Base-by-base conservation (phyloP, 371 early-diverging fungal species). In the Aphelidium insulamus region DNA sequence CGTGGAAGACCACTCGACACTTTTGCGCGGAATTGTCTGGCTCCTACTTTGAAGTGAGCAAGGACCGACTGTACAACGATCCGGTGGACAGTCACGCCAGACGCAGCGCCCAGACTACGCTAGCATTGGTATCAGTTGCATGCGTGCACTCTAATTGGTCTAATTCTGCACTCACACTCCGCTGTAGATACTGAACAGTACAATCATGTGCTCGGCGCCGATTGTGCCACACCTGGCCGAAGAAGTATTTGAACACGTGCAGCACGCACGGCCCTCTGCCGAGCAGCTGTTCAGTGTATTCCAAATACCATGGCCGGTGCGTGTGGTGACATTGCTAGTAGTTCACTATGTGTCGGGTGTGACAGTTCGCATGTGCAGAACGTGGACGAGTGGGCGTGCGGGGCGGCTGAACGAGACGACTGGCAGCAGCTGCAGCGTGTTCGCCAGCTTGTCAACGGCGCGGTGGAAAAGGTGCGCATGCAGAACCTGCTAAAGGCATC, bases 1-100 rank as follows among this genome's bases (percentile, higher is more conserved):
- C n/a, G n/a, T n/a, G n/a, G n/a, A n/a, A n/a, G n/a, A n/a, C n/a
- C n/a, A n/a, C n/a, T n/a, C n/a, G n/a, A n/a, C n/a, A n/a, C n/a
- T n/a, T n/a, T n/a, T n/a, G n/a, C 38, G 57, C 55, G 2, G 46
- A 56, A 2, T 52, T 81, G 4, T 83, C 85, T 1, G 64, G 78
- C 0, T 72, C 77, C 33, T 84, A 84, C 46, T 70, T 83, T 54
- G 84, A 83, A 35, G 52, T 69, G 5, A 57, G 74, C 48, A 84
- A 84, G 55, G 84, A 84, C 41, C 57, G 77, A 28, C 50, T 84
- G 7, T 84, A 84, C 30, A 69, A 72, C 16, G 67, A 72, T 24
- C 22, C 43, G 14, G 33, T 33, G 14, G 37, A 43, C 2, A 53
- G 55, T 14, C 21, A 33, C 0, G 34, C 56, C 24, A 62, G 84